Evolutionary conservation across 1,284 basidiomycete genomes (phyloP), one percentile per base, ranked within the genome.

Genomic region (Ganoderma lingzhi): DNA sequence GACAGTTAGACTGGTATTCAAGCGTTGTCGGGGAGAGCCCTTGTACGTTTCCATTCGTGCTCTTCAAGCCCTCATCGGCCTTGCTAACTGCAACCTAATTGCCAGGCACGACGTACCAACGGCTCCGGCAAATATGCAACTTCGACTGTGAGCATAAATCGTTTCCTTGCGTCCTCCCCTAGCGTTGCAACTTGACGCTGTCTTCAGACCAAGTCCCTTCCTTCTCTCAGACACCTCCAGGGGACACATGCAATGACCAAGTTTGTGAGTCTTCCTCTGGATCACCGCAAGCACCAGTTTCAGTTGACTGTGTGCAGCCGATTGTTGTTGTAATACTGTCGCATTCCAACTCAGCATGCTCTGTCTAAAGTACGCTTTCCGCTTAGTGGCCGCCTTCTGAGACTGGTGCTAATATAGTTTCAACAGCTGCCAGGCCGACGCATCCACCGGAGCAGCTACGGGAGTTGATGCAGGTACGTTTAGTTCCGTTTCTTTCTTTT

Each of bases 1-100:
- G 37, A 2, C 70, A 71, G 48, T 45, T 74, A 41, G 73, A 74
- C 23, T 74, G 73, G 73, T 74, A 74, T 42, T 67, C 71, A 12
- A 66, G 63, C 10, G 67, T 70, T 17, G 71, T 74, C 1, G 73
- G 73, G 14, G 73, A 74, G 41, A 66, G 71, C 4, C 73, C 73
- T 32, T 73, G 72, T 71, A 28, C 60, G 66, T n/a, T 2, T 15
- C 19, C n/a, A 6, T 0, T 63, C 28, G 1, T 12, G 14, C 15
- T 39, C 2, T 23, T 17, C 39, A 30, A 39, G 17, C 15, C 15
- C 4, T 30, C 6, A 3, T 6, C 17, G n/a, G 4, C 23, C 48
- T 53, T 53, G 15, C 32, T 15, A 19, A 56, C 30, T 35, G 15
- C 30, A 17, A 14, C 32, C 23, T 23, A 17, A 3, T 17, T 9